These are phyloP conservation scores for Zygoascus hellenicus DNA, from an alignment of 1,139 yeast genomes.

Conservation along the genomic window DNA sequence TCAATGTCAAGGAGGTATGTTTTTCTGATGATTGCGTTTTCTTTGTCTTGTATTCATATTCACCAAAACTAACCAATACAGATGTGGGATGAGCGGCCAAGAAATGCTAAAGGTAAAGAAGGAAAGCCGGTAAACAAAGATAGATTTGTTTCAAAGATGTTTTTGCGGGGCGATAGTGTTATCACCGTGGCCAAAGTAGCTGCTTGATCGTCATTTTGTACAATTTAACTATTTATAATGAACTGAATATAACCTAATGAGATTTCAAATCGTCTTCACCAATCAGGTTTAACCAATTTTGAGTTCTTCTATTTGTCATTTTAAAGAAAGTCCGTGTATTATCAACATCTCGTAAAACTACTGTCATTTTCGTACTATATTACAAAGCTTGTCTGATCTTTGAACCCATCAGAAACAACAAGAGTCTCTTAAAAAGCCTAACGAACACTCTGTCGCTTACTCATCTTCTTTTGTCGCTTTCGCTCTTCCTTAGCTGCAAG, in stretches of 20 bases:
- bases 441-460: slow-evolving; percentile 14
- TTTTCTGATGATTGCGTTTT: background rate
- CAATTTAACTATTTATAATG: background rate
- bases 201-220: slow-evolving; percentile 11
- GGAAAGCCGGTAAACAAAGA: slow-evolving; percentile 70
- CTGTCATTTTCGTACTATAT: background rate
- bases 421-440: background rate
- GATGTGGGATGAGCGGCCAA: slow-evolving; percentile 72
- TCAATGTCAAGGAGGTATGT: slow-evolving; percentile 72
- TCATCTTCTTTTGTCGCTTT: slow-evolving; percentile 47
- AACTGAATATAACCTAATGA: background rate
- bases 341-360: background rate
- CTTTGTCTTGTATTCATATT: background rate
- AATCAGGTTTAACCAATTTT: too few species aligned
- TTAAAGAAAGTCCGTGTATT: background rate
- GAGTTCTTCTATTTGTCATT: too few species aligned
- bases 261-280: too few species aligned
- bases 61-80: slow-evolving; percentile 12
- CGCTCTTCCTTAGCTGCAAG: slow-evolving; percentile 65
- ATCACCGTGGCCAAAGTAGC: slow-evolving; percentile 55
- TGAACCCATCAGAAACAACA: too few species aligned
- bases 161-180: slow-evolving; percentile 92
- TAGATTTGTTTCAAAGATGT: slow-evolving; percentile 82
- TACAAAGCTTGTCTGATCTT: background rate
- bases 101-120: slow-evolving; percentile 61